phyloP scores from a whole-genome alignment of 768 basidiomycete species.

The Boletus edulis region DNA sequence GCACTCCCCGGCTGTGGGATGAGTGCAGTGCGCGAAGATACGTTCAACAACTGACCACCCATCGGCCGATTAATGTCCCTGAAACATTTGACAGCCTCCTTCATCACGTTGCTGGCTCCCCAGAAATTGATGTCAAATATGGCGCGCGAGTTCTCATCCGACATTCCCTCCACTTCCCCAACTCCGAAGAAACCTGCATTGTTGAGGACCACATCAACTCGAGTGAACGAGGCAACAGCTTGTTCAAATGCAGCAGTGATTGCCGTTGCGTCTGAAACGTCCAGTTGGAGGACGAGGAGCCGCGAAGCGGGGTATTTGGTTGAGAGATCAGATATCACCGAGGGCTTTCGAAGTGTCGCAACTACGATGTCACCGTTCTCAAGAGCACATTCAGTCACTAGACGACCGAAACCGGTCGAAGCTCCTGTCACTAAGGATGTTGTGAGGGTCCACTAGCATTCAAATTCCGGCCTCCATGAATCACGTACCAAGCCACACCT shows the following conservation, averaged over 20 bases:
- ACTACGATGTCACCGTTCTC: slow-evolving; percentile 39
- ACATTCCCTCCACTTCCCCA: slow-evolving; percentile 72
- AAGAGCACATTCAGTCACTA: slow-evolving; percentile 34
- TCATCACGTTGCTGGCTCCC: slow-evolving; percentile 32
- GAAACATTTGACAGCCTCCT: slow-evolving; percentile 34
- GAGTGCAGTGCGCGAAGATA: slow-evolving; percentile 31
- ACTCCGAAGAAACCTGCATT: slow-evolving; percentile 38
- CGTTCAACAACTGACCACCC: slow-evolving; percentile 35
- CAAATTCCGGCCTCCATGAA: background rate
- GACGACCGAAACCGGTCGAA: slow-evolving; percentile 40
- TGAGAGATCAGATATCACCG: slow-evolving; percentile 30
- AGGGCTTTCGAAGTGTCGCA: slow-evolving; percentile 45
- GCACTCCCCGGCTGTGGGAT: slow-evolving; percentile 13
- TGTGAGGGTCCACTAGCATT: background rate
- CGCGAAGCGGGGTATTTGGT: slow-evolving; percentile 29
- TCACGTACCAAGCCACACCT: slow-evolving; percentile 26
- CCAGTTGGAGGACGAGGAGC: slow-evolving; percentile 40
- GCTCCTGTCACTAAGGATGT: slow-evolving; percentile 39
- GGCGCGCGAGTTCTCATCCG: slow-evolving; percentile 78
- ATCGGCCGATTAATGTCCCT: slow-evolving; percentile 35
- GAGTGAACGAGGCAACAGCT: slow-evolving; percentile 34
- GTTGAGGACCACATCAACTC: slow-evolving; percentile 45
- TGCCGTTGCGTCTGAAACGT: slow-evolving; percentile 35
- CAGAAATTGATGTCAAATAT: slow-evolving; percentile 39
- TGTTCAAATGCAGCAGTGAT: slow-evolving; percentile 36